These are phyloP conservation scores for Starmerella vaccinii DNA, from an alignment of 805 yeast genomes.

Conservation along the genomic window DNA sequence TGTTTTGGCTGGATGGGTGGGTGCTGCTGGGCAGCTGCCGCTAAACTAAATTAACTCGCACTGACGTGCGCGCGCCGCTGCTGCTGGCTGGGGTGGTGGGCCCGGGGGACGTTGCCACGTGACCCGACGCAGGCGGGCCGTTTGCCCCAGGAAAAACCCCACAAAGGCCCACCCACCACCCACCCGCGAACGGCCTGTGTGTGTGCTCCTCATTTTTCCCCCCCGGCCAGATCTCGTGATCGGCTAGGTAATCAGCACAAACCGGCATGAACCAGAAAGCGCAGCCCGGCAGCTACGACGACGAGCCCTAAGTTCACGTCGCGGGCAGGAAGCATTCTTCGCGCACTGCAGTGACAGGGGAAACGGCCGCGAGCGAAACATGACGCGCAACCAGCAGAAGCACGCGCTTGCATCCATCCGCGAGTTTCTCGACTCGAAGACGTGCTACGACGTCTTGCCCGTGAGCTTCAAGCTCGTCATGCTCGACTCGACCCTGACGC, in stretches of 20 bases:
- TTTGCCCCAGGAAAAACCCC: background rate
- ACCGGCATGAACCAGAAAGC: background rate
- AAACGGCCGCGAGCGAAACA: background rate
- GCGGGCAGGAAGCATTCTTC: background rate
- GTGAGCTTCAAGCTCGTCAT: constrained; percentile 89
- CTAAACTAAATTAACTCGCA: too few relatives aligned
- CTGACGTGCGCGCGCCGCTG: too few relatives aligned
- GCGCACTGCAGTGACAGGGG: constrained; percentile 9
- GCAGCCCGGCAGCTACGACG: background rate
- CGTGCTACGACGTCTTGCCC: constrained; percentile 93
- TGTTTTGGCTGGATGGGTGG: too few relatives aligned
- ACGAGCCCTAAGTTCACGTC: background rate
- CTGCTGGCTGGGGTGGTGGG: too few relatives aligned
- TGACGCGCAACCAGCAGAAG: constrained; percentile 36
- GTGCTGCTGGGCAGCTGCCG: too few relatives aligned
- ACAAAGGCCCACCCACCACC: background rate
- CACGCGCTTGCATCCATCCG: constrained; percentile 76
- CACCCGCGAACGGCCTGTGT: too few relatives aligned
- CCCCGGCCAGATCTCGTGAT: constrained; percentile 4
- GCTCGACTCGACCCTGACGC: constrained; percentile 79
- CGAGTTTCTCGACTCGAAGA: constrained; percentile 72
- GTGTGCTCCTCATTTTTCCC: too few relatives aligned
- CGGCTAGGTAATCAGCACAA: background rate
- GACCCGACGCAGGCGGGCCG: too few relatives aligned
- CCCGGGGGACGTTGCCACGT: too few relatives aligned